These are phyloP conservation scores for Logfia minima DNA, from an alignment of 129 eudicot genomes.

Conservation along the genomic window DNA sequence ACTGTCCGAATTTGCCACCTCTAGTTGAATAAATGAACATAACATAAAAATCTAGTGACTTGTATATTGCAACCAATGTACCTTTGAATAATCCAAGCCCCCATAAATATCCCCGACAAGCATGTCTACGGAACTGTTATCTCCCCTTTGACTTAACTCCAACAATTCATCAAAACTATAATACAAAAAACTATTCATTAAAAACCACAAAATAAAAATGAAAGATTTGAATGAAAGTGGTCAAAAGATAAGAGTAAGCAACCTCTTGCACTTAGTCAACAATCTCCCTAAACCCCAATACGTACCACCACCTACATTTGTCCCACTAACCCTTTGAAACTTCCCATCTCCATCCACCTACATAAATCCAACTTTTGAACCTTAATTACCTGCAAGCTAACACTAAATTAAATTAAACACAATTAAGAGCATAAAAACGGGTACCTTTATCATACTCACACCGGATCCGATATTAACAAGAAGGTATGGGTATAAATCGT, in stretches of 20 bases:
- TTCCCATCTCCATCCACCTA: conserved; percentile 98
- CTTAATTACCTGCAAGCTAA: background rate
- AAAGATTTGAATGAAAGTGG: conserved; percentile 3
- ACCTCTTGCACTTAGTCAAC: conserved; percentile 96
- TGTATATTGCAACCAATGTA: conserved; percentile 17
- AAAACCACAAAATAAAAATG: background rate
- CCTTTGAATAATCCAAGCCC: conserved; percentile 97
- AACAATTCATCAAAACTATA: conserved; percentile 85
- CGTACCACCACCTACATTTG: conserved; percentile 99
- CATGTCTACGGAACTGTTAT: conserved; percentile 89
- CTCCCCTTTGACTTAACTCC: conserved; percentile 94
- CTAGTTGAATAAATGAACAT: background rate
- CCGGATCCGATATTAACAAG: conserved; percentile 98
- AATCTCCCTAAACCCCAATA: conserved; percentile 96
- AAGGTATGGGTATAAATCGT: conserved; percentile 89
- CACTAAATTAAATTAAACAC: background rate
- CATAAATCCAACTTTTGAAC: conserved; percentile 17
- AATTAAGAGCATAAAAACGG: background rate
- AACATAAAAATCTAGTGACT: conserved; percentile 11
- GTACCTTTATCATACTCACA: conserved; percentile 96
- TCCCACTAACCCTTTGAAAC: conserved; percentile 93
- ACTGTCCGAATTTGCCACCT: background rate
- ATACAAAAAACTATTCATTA: background rate
- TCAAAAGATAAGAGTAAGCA: conserved; percentile 40
- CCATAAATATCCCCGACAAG: conserved; percentile 98